Evolutionary conservation across 2,329 filamentous ascomycete genomes (phyloP), one percentile per base, ranked within the genome.

Genomic region (Hymenotorrendiella dingleyae): DNA sequence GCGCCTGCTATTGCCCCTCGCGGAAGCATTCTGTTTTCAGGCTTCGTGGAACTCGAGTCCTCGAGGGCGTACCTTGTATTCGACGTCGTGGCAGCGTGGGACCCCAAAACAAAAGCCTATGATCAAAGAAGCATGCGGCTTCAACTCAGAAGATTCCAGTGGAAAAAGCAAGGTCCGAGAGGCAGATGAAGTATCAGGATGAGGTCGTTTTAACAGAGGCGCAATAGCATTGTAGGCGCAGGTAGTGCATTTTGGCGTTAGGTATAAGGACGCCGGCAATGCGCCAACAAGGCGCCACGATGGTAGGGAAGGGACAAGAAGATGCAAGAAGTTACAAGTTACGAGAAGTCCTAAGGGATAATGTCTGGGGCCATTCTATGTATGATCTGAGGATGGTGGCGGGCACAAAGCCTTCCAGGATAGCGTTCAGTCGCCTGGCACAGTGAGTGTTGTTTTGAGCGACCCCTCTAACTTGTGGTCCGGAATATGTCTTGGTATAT

Each of bases 21-120:
- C 9, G 78, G 78, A 4, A 70, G 69, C 39, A 64, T 81, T 35
- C 57, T 64, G 2, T 66, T 81, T 1, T 71, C 71, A 12, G 78
- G 78, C 0, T 57, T 78, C 9, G 68, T 82, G 2, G 72, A 79
- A 48, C 44, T 80, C 2, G 64, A 70, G 29, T 67, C 72, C 2
- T 57, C 69, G 2, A 67, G 61, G 17, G 68, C 68, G 1, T 64
- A 64, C 37, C 56, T 80, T 42, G 67, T 69, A 2, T 62, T 80
- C 10, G 72, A 78, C 46, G 74, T 76, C 2, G 45, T 61, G 9
- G 72, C 67, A 2, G 76, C 70, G 59, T 82, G 74, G 60, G 69
- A 81, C 54, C 76, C 77, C 1, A 73, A 76, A 56, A 69, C 67
- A 29, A 66, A 67, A 47, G 64, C 46, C 9, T 62, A 53, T 43